Conservation (phyloP, 805 yeast genomes). For the Candida golubevii region DNA sequence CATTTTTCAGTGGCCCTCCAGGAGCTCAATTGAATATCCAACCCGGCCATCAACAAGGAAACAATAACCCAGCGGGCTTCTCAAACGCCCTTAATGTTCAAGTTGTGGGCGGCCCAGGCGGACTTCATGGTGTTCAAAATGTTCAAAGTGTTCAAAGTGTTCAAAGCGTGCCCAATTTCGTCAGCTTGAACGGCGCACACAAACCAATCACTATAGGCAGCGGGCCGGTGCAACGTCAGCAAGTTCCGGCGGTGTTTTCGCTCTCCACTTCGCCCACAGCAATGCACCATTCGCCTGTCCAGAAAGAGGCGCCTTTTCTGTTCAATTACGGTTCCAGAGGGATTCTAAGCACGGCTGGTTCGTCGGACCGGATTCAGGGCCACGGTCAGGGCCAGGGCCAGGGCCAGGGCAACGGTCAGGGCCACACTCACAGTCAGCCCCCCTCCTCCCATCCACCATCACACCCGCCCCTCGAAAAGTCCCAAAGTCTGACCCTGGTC, state of each 20-base stretch:
- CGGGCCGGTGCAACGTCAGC: conserved; percentile 7
- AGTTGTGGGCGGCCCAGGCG: background rate
- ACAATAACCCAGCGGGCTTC: too few relatives aligned
- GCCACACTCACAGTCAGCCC: too few relatives aligned
- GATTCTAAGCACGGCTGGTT: too few relatives aligned
- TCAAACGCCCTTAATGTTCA: too few relatives aligned
- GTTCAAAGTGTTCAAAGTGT: background rate
- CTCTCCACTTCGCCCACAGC: conserved; percentile 29
- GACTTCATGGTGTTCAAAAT: too few relatives aligned
- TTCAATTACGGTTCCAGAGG: background rate
- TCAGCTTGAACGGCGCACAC: background rate
- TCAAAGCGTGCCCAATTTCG: conserved; percentile 8
- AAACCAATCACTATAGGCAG: background rate
- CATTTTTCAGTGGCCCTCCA: background rate
- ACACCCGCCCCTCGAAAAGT: conserved; percentile 17
- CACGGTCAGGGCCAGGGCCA: too few relatives aligned
- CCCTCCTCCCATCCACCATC: too few relatives aligned
- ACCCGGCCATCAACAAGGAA: too few relatives aligned
- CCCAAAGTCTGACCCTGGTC: conserved; percentile 26
- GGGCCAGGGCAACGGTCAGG: too few relatives aligned
- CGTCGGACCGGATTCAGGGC: too few relatives aligned
- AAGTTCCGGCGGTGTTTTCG: conserved; percentile 24
- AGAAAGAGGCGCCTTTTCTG: background rate
- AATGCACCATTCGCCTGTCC: conserved; percentile 1
- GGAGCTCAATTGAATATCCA: too few relatives aligned